A percentile compares a stretch with the other conserved stretches of the same genome.
These are phyloP conservation scores for Entomortierella beljakovae DNA, from an alignment of 192 early-diverging fungal species.

Conservation along the genomic window DNA sequence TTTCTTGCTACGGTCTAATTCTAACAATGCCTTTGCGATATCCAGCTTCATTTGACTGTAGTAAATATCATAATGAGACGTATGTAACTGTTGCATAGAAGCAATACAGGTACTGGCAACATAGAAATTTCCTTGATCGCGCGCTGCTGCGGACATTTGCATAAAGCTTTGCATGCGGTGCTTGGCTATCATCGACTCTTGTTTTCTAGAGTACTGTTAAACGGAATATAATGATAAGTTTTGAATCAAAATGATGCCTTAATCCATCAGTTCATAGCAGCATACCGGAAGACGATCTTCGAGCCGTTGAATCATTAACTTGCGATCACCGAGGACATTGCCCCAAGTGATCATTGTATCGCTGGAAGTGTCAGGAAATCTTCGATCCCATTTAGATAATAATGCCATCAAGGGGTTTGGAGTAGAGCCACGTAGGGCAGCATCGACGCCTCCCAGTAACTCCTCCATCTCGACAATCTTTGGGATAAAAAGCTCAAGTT, in stretches of 20 bases:
- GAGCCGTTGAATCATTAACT: slow-evolving; percentile 59
- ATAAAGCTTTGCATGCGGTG: slow-evolving; percentile 43
- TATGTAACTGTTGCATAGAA: slow-evolving; percentile 39
- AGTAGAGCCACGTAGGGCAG: slow-evolving; percentile 8
- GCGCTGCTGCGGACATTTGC: slow-evolving; percentile 67
- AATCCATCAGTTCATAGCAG: too few species aligned
- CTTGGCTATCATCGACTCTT: slow-evolving; percentile 22
- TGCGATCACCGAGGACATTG: slow-evolving; percentile 64
- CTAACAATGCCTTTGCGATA: slow-evolving; percentile 16
- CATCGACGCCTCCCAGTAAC: slow-evolving; percentile 47
- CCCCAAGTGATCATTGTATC: slow-evolving; percentile 73
- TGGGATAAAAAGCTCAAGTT: too few species aligned
- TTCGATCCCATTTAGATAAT: slow-evolving; percentile 41
- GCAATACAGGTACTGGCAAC: slow-evolving; percentile 65
- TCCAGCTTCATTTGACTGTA: slow-evolving; percentile 40
- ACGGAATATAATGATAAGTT: not conserved
- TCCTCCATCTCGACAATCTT: slow-evolving; percentile 69
- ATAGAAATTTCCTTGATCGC: slow-evolving; percentile 66
- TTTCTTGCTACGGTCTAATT: slow-evolving; percentile 20
- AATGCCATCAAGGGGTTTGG: slow-evolving; percentile 26
- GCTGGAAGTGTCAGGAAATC: slow-evolving; percentile 58
- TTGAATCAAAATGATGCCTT: not conserved
- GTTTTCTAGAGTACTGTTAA: slow-evolving; percentile 27
- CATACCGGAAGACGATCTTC: slow-evolving; percentile 27
- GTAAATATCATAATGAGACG: slow-evolving; percentile 30